Evolutionary conservation across 345 rosid genomes (phyloP), one percentile per base, ranked within the genome.

Genomic region (Moricandia arvensis): DNA sequence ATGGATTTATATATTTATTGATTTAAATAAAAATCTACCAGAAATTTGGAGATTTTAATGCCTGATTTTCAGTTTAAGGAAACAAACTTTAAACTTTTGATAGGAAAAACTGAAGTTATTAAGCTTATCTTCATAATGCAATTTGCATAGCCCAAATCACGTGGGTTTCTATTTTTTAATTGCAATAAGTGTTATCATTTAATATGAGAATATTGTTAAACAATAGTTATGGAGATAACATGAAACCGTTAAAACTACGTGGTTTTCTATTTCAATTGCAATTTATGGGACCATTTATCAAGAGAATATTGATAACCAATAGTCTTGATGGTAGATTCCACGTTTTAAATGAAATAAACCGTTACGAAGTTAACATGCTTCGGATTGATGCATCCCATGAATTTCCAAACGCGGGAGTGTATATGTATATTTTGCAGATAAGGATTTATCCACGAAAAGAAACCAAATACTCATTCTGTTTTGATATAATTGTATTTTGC

Each of bases 51-150:
- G 21, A 51, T 9, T 47, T 15, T 31, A 8, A 60, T 15, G 59
- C 7, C 58, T 45, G 13, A 13, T 27, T 66, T 49, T 51, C 41
- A 8, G 7, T 53, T 17, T 1, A 53, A 33, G 49, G 37, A n/a
- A 33, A 69, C 11, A 55, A 53, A 58, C n/a, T 69, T 13, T 13
- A 8, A 58, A 38, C 37, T 37, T 37, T 54, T 53, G n/a, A 68
- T 53, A 33, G 13, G 10, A 47, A 68, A 49, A 30, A 33, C 8
- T 24, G 54, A 69, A 35, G 35, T 35, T 68, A 21, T 35, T 34
- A 30, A 2, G 27, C 71, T 31, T 51, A 67, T 69, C 64, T 62
- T 63, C 62, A 51, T 35, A 35, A 26, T 72, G 61, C 27, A 72
- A 24, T 49, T 62, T 62, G 16, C 34, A 49, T 51, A 62, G 26